These are phyloP conservation scores for Akanthomyces uredinophilus DNA, from an alignment of 2,329 filamentous ascomycete genomes.

Conservation along the genomic window DNA sequence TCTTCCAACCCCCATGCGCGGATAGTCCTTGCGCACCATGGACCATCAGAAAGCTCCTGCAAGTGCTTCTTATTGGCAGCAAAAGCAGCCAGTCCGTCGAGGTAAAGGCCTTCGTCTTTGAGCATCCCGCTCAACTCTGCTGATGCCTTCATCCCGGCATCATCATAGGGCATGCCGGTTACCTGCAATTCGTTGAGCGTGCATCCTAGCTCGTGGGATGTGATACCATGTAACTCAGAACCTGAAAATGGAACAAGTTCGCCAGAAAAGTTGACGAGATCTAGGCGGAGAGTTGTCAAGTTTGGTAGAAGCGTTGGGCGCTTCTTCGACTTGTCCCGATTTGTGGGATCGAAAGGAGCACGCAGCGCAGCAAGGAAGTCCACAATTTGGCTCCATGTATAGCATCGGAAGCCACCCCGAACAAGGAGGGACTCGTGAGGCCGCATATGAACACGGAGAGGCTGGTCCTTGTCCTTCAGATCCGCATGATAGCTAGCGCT, in stretches of 20 bases:
- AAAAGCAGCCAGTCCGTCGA: constrained; percentile 41
- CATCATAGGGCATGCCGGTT: constrained; percentile 47
- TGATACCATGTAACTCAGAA: constrained; percentile 45
- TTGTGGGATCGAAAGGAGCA: constrained; percentile 43
- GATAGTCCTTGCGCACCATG: constrained; percentile 40
- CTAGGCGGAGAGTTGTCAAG: constrained; percentile 44
- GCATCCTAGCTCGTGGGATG: constrained; percentile 49
- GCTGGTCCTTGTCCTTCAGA: constrained; percentile 34
- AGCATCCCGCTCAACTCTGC: constrained; percentile 47
- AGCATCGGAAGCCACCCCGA: constrained; percentile 49
- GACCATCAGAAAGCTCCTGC: constrained; percentile 33
- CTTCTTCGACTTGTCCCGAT: constrained; percentile 29
- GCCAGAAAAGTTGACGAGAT: constrained; percentile 51
- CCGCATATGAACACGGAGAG: constrained; percentile 38
- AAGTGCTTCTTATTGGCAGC: constrained; percentile 37
- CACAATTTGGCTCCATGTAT: constrained; percentile 48
- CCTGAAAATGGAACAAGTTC: constrained; percentile 41
- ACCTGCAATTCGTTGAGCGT: constrained; percentile 48
- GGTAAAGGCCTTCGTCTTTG: constrained; percentile 48
- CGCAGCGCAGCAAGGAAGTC: constrained; percentile 48
- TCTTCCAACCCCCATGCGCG: constrained; percentile 36
- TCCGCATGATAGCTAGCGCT: constrained; percentile 38
- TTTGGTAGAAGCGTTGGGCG: constrained; percentile 43
- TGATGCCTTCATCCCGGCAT: constrained; percentile 41
- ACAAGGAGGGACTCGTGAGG: constrained; percentile 41